These are phyloP conservation scores for Dionaea muscipula DNA, from an alignment of 179 eudicot genomes.

Conservation along the genomic window DNA sequence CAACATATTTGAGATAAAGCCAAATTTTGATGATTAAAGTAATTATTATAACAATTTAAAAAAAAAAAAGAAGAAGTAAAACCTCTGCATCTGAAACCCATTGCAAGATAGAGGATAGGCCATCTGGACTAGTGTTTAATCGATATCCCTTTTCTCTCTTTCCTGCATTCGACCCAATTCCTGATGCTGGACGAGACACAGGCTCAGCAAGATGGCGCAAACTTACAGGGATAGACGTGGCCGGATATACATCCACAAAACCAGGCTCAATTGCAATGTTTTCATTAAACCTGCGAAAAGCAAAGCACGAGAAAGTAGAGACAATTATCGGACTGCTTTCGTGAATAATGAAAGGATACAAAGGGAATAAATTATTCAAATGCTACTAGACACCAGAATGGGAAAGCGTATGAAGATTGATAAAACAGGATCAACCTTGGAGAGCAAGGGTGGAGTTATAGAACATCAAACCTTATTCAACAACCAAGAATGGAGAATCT, in stretches of 20 bases:
- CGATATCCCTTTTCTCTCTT: slow-evolving; percentile 59
- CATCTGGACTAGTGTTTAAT: slow-evolving; percentile 48
- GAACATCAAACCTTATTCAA: too few relatives aligned
- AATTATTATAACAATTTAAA: not conserved
- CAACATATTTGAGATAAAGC: not conserved
- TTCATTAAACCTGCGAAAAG: slow-evolving; percentile 47
- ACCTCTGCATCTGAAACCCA: slow-evolving; percentile 81
- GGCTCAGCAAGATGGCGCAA: slow-evolving; percentile 66
- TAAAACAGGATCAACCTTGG: too few relatives aligned
- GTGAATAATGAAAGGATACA: not conserved
- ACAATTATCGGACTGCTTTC: not conserved
- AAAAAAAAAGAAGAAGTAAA: slow-evolving; percentile 6
- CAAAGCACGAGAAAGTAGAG: not conserved
- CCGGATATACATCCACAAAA: slow-evolving; percentile 79
- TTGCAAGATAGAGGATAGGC: slow-evolving; percentile 55
- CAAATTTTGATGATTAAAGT: not conserved
- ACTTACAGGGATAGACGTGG: slow-evolving; percentile 56
- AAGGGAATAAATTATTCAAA: too few relatives aligned
- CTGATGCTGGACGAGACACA: slow-evolving; percentile 33
- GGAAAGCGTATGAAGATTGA: too few relatives aligned
- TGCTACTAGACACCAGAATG: too few relatives aligned
- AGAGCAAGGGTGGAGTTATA: too few relatives aligned
- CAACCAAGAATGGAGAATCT: too few relatives aligned
- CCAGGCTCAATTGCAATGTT: slow-evolving; percentile 80
- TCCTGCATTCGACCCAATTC: slow-evolving; percentile 18